Percentiles rank a stretch among this genome's conserved stretches.
Conservation (phyloP, 176 grass and related monocot genomes). For the Ampelocalamus luodianensis region DNA sequence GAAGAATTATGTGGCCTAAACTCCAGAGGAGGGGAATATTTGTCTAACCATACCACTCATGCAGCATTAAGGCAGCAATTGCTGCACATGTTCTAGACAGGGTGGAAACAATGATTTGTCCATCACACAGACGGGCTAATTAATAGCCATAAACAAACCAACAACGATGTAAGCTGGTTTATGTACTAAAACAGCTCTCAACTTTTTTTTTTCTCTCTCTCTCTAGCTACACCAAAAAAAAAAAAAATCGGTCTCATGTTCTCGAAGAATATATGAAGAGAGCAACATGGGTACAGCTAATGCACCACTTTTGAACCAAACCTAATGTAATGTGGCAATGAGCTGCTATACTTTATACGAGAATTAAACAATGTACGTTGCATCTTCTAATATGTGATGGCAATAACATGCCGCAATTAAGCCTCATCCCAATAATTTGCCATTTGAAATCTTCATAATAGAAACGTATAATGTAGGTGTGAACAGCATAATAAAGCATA, state of each 20-base stretch:
- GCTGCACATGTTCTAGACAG: constrained; percentile 68
- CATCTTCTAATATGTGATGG: constrained; percentile 48
- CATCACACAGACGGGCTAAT: constrained; percentile 53
- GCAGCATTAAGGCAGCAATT: constrained; percentile 62
- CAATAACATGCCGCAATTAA: constrained; percentile 50
- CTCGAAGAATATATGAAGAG: constrained; percentile 53
- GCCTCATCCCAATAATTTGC: constrained; percentile 44
- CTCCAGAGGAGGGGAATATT: constrained; percentile 54
- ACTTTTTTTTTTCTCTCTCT: neutral
- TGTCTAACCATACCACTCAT: constrained; percentile 59
- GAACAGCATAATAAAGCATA: constrained; percentile 34
- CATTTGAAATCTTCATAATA: constrained; percentile 38
- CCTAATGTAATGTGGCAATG: constrained; percentile 39
- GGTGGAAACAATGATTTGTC: constrained; percentile 68
- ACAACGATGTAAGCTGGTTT: constrained; percentile 57
- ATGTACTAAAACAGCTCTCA: constrained; percentile 45
- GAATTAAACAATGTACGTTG: constrained; percentile 51
- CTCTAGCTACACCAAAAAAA: constrained; percentile 28
- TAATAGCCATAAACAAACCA: constrained; percentile 58
- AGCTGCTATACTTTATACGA: constrained; percentile 64
- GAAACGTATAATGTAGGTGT: constrained; percentile 40
- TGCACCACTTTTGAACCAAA: constrained; percentile 44
- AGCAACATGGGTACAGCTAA: constrained; percentile 59
- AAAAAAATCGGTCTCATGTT: constrained; percentile 16
- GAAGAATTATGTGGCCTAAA: constrained; percentile 52